Base-by-base conservation (phyloP, 1,284 basidiomycete genomes). In the Bjerkandera adusta region DNA sequence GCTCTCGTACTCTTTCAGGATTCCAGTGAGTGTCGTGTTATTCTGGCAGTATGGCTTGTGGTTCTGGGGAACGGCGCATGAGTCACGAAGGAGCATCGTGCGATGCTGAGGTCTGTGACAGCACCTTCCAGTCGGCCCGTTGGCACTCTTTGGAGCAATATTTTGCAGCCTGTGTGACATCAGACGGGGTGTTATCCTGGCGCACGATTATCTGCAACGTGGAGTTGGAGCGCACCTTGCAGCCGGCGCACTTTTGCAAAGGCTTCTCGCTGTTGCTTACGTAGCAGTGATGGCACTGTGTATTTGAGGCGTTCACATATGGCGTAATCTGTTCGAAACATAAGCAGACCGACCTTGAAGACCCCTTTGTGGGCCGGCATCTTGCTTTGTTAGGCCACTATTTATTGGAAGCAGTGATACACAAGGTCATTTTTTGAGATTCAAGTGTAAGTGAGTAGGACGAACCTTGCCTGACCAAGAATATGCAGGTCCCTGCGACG, bases 141-240 rank as follows among this genome's bases (percentile, higher is more conserved):
- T 64, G 62, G 34, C 59, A 64, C n/a, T 61, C 60, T 24, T 54
- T 57, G 5, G 60, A 64, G 47, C 62, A 64, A 41, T 64, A 64
- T 16, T 50, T 50, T 36, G 56, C 57, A 41, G 59, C 59, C 64
- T 61, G 22, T n/a, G n/a, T 29, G 12, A 30, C 15, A 22, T 29
- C 13, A 15, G 11, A 26, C 49, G 25, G 45, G 47, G 26, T 29
- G 24, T 4, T n/a, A 36, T 10, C 13, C 25, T 24, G 36, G 8
- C 27, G 27, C 18, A 29, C 4, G 4, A 10, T 24, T 3, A 18
- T 20, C 11, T 33, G 21, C 11, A 43, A n/a, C n/a, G 22, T 11
- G n/a, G 15, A 18, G 15, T 30, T 4, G 34, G 7, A 4, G 40
- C 51, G 22, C 15, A 58, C 60, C 48, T 53, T 58, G 45, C 60